Conservation (phyloP, 2,329 filamentous ascomycete species). For the Raffaelea ambrosiae region DNA sequence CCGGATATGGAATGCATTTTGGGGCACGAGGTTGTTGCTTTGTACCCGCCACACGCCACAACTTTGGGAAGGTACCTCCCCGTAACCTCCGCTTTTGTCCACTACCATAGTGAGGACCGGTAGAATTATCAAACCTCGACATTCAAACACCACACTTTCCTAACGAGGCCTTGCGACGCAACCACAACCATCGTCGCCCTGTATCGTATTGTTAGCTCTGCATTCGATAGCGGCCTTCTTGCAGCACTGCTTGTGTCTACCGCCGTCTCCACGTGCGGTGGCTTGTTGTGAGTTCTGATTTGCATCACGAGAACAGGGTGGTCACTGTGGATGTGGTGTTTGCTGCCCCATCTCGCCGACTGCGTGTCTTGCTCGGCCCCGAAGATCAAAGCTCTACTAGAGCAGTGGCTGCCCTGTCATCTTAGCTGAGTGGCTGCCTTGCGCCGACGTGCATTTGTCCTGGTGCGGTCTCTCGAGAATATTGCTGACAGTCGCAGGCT, state of each 20-base stretch:
- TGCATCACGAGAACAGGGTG: too few species aligned
- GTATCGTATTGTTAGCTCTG: background rate
- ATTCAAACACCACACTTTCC: background rate
- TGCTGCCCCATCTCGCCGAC: too few species aligned
- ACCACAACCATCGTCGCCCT: background rate
- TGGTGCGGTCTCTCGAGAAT: too few species aligned
- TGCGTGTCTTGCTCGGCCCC: too few species aligned
- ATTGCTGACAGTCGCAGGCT: background rate
- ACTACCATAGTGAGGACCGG: slow-evolving; percentile 10
- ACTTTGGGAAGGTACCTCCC: slow-evolving; percentile 11
- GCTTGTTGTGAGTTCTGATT: slow-evolving; percentile 6
- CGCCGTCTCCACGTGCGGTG: background rate
- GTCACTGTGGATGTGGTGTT: too few species aligned
- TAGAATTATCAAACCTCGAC: slow-evolving; percentile 11
- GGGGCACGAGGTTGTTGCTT: slow-evolving; percentile 5
- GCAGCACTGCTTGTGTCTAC: background rate
- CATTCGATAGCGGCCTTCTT: background rate
- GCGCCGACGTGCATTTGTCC: too few species aligned
- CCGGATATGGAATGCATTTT: background rate
- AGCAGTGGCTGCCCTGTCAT: too few species aligned
- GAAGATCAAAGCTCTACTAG: too few species aligned
- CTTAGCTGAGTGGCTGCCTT: too few species aligned
- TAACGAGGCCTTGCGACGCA: background rate
- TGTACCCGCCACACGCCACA: slow-evolving; percentile 13
- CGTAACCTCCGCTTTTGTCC: slow-evolving; percentile 12